A percentile compares a stretch with the other conserved stretches of the same genome.
These are phyloP conservation scores for Sugiyamaella boreocaroliniensis DNA, from an alignment of 805 yeast genomes.

Conservation along the genomic window DNA sequence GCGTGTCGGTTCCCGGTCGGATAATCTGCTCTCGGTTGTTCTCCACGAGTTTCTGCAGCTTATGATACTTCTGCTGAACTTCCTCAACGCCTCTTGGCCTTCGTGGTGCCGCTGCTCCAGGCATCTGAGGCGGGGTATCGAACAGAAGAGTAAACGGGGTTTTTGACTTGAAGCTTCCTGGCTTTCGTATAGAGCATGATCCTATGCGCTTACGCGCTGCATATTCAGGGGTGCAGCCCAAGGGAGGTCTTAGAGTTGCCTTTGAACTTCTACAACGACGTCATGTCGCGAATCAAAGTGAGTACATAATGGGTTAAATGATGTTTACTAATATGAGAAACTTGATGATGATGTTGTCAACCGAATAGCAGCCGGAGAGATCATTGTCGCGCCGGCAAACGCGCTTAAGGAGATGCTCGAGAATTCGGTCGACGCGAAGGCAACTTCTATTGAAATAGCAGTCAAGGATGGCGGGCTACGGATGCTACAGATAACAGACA, in stretches of 20 bases:
- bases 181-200: no score
- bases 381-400: constrained; percentile 87
- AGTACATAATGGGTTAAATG: neutral
- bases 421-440: constrained; percentile 81
- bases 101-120: neutral
- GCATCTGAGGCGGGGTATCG: neutral
- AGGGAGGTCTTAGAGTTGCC: neutral
- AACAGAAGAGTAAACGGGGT: no score
- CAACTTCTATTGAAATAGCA: constrained; percentile 66
- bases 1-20: constrained; percentile 1
- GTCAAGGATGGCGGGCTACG: constrained; percentile 93
- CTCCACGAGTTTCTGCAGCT: neutral
- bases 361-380: constrained; percentile 95
- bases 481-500: constrained; percentile 78
- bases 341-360: constrained; percentile 72
- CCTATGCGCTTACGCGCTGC: neutral
- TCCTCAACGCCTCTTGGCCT: neutral
- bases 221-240: neutral
- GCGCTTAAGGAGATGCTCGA: constrained; percentile 91
- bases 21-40: constrained; percentile 3
- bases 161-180: no score
- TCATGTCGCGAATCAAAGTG: neutral
- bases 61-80: constrained; percentile 1
- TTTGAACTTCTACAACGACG: neutral
- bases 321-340: constrained; percentile 24